These are phyloP conservation scores for Cyamopsis tetragonoloba DNA, from an alignment of 306 rosid genomes.

Conservation along the genomic window DNA sequence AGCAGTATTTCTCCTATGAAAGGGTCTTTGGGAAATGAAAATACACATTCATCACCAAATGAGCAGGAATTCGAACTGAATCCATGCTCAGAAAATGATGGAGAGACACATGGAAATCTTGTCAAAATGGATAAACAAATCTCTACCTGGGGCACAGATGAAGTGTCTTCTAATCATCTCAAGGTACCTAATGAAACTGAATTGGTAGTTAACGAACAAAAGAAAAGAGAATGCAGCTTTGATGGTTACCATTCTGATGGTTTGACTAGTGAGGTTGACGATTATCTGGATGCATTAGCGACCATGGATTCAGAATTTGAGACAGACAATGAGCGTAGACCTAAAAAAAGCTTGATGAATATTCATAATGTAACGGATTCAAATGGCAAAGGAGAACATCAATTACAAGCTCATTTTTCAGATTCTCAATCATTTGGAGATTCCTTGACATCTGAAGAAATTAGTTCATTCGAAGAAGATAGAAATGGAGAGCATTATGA, in stretches of 20 bases:
- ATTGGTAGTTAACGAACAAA: conserved; percentile 41
- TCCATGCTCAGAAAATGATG: conserved; percentile 30
- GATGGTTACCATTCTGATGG: conserved; percentile 66
- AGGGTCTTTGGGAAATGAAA: conserved; percentile 46
- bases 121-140: conserved; percentile 40
- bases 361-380: conserved; percentile 37
- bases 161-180: conserved; percentile 35
- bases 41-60: conserved; percentile 44
- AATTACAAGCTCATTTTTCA: conserved; percentile 48
- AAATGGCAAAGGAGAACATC: conserved; percentile 51
- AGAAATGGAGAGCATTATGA: conserved; percentile 32
- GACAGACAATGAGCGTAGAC: conserved; percentile 52
- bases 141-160: conserved; percentile 35
- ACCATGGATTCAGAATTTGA: conserved; percentile 75
- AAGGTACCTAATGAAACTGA: conserved; percentile 36
- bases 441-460: conserved; percentile 61
- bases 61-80: conserved; percentile 41
- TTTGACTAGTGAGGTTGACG: conserved; percentile 73
- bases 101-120: conserved; percentile 33
- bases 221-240: conserved; percentile 40
- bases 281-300: conserved; percentile 78
- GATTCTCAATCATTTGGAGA: conserved; percentile 64
- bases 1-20: conserved; percentile 49
- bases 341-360: conserved; percentile 38
- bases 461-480: conserved; percentile 47